Conservation (phyloP, 2,329 filamentous ascomycete genomes). For the Penicillium sp. region DNA sequence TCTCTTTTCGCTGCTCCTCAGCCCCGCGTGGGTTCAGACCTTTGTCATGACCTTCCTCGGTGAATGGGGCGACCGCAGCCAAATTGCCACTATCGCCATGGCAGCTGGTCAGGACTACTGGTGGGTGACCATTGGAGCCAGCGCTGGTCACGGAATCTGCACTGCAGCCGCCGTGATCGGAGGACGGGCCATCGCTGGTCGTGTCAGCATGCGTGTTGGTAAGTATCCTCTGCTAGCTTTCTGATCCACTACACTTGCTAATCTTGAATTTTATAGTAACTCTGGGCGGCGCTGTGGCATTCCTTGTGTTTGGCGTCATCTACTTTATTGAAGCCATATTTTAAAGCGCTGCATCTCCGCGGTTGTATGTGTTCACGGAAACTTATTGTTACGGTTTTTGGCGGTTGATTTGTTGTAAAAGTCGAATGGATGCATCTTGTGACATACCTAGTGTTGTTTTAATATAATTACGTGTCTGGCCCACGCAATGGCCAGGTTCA, state of each 20-base stretch:
- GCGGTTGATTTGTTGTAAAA: constrained; percentile 12
- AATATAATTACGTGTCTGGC: constrained; percentile 14
- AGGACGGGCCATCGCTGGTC: constrained; percentile 86
- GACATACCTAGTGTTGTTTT: constrained; percentile 11
- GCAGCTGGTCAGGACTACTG: constrained; percentile 97
- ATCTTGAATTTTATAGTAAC: constrained; percentile 63
- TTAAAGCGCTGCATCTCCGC: constrained; percentile 29
- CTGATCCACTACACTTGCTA: constrained; percentile 22
- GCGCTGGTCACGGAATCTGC: constrained; percentile 83
- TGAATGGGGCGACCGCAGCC: constrained; percentile 96
- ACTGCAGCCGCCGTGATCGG: constrained; percentile 90
- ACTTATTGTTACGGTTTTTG: constrained; percentile 10
- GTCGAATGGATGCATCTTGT: constrained; percentile 14
- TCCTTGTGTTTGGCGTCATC: constrained; percentile 86
- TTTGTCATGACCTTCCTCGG: constrained; percentile 99
- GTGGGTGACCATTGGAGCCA: constrained; percentile 92
- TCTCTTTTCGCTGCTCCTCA: constrained; percentile 80
- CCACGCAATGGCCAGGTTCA: neutral
- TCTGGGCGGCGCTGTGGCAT: constrained; percentile 84
- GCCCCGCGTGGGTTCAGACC: constrained; percentile 96
- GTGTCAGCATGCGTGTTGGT: constrained; percentile 94
- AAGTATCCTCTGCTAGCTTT: constrained; percentile 50
- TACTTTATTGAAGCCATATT: constrained; percentile 81
- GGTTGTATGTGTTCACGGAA: constrained; percentile 5
- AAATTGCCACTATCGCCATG: constrained; percentile 99